A percentile compares a stretch with the other conserved stretches of the same genome.
These are phyloP conservation scores for Passiflora organensis DNA, from an alignment of 345 rosid genomes.

Conservation along the genomic window DNA sequence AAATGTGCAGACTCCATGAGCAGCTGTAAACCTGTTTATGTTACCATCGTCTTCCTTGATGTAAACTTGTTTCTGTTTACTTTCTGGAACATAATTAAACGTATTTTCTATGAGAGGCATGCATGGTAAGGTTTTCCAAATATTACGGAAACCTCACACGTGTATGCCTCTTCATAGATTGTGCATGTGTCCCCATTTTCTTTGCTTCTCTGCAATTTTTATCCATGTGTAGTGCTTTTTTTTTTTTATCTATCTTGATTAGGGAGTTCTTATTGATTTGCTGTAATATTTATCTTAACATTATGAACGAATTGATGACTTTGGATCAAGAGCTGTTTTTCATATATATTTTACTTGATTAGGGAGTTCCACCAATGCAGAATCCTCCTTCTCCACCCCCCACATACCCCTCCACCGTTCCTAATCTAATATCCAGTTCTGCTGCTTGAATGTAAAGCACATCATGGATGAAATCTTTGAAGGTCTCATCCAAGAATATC, in stretches of 20 bases:
- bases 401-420: no score
- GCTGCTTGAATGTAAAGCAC: no score
- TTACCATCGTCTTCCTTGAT: no score
- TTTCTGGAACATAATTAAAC: conserved; percentile 6
- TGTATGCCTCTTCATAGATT: conserved; percentile 9
- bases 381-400: no score
- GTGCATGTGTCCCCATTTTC: conserved; percentile 13
- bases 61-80: conserved; percentile 6
- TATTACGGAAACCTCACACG: neutral
- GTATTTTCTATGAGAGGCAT: neutral
- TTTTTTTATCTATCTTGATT: neutral
- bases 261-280: conserved; percentile 17
- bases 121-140: neutral
- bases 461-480: no score
- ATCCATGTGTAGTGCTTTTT: conserved; percentile 3
- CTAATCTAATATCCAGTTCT: no score
- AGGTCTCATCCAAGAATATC: no score
- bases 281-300: conserved; percentile 19
- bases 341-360: neutral
- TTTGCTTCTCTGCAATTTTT: neutral
- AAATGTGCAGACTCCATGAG: conserved; percentile 65
- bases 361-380: no score
- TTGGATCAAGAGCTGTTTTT: conserved; percentile 12
- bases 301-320: conserved; percentile 20
- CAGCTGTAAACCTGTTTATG: conserved; percentile 3